Base-by-base conservation (phyloP, 2,329 filamentous ascomycete species). In the Aureobasidium sp. region DNA sequence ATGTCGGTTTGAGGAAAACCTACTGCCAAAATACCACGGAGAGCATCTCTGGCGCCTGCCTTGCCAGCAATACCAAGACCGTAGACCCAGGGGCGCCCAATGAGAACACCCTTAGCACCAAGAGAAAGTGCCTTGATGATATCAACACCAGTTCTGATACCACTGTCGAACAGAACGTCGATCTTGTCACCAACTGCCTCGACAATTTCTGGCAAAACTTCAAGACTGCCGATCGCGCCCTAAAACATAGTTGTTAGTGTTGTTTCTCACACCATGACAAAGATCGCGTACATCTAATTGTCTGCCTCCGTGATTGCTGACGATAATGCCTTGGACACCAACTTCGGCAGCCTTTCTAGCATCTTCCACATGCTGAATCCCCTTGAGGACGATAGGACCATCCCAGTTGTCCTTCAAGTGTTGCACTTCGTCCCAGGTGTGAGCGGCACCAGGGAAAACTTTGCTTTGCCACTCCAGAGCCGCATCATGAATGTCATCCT, bases 331-430 rank as follows among this genome's bases (percentile, higher is more conserved):
- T 43, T 78, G 72, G 29, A 77, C 75, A 8, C 77, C 78, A 31
- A 70, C 66, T 37, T 80, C 70, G 6, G 74, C 70, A 2, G 75
- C 76, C 60, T 74, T 71, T 54, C 67, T 70, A 15, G 79, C 79
- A 66, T 82, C 80, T 1, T 73, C 76, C 2, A 78, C 73, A 46
- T 75, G 77, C 65, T 81, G 78, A 58, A 79, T 82, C 0, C 83
- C 84, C 69, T 87, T 86, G 37, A 84, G 75, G 63, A 83, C 79
- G 57, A 90, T 82, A 0, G 84, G 83, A 0, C 84, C 84, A 62
- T 82, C 77, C 83, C 85, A 88, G 61, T 84, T 69, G 65, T 80
- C 74, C 64, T 80, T 77, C 63, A 89, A 67, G 50, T 82, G 74
- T n/a, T 75, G 74, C 37, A 64, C 69, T 38, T 89, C 77, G 1